Evolutionary conservation across 2,329 filamentous ascomycete genomes (phyloP).

Genomic region (Dactylonectria estremocensis): DNA sequence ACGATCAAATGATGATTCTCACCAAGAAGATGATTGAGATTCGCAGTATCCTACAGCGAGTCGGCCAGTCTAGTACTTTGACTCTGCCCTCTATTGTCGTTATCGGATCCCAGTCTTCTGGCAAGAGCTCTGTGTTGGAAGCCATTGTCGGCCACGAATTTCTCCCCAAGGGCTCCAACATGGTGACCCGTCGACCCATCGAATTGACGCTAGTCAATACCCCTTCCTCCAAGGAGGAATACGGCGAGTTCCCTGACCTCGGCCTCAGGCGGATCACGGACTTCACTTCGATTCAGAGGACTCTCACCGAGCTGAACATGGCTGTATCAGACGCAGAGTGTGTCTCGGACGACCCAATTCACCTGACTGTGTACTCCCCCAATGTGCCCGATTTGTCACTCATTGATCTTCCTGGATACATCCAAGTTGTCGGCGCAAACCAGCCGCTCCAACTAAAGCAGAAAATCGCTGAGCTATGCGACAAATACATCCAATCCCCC

Average conservation of each 20-base stretch:
- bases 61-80: slow-evolving; percentile 91
- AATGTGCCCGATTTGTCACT: slow-evolving; percentile 95
- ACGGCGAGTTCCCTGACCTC: slow-evolving; percentile 95
- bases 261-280: slow-evolving; percentile 92
- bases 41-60: slow-evolving; percentile 88
- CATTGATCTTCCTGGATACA: slow-evolving; percentile 97
- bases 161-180: slow-evolving; percentile 96
- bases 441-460: slow-evolving; percentile 94
- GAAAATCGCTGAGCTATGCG: slow-evolving; percentile 95
- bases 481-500: slow-evolving; percentile 97
- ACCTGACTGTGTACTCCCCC: slow-evolving; percentile 94
- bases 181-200: slow-evolving; percentile 97
- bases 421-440: slow-evolving; percentile 92
- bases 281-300: slow-evolving; percentile 92
- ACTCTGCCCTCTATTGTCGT: slow-evolving; percentile 98
- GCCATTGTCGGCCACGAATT: slow-evolving; percentile 99
- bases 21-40: slow-evolving; percentile 99
- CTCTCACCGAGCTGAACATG: slow-evolving; percentile 93
- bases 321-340: slow-evolving; percentile 93
- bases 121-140: slow-evolving; percentile 97
- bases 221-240: slow-evolving; percentile 87
- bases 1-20: slow-evolving; percentile 99
- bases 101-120: slow-evolving; percentile 97
- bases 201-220: slow-evolving; percentile 97
- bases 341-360: slow-evolving; percentile 96